A percentile compares a stretch with the other conserved stretches of the same genome.
phyloP scores from a whole-genome alignment of 257 asterid species.

The Plantago major region DNA sequence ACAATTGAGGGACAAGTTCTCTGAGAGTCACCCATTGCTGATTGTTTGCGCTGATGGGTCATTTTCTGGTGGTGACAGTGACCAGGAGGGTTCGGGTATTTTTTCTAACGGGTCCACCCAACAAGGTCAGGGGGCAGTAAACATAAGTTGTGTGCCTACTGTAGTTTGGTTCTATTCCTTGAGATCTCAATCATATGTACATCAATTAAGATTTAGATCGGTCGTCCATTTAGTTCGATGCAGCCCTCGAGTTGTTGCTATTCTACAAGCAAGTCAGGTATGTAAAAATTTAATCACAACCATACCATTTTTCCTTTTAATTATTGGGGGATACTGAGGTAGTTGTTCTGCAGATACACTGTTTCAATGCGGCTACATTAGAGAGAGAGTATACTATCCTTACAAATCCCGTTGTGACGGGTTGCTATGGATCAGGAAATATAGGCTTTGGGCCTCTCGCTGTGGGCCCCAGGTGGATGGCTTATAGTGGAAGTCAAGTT shows the following conservation, averaged over 20 bases:
- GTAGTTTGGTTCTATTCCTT: conserved; percentile 86
- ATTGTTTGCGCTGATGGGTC: conserved; percentile 74
- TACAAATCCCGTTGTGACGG: conserved; percentile 71
- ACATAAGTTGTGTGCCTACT: conserved; percentile 52
- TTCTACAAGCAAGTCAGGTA: conserved; percentile 89
- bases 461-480: conserved; percentile 93
- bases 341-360: conserved; percentile 55
- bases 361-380: conserved; percentile 71
- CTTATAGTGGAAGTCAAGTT: conserved; percentile 87
- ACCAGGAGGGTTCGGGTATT: conserved; percentile 37
- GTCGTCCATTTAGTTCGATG: conserved; percentile 77
- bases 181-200: conserved; percentile 73
- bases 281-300: conserved; percentile 10
- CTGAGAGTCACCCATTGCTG: conserved; percentile 69
- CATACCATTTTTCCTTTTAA: not conserved
- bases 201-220: conserved; percentile 73
- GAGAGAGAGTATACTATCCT: conserved; percentile 70
- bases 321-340: conserved; percentile 6
- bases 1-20: conserved; percentile 50
- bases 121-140: conserved; percentile 35
- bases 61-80: conserved; percentile 53
- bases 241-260: conserved; percentile 75
- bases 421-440: conserved; percentile 44
- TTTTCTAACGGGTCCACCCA: conserved; percentile 45
- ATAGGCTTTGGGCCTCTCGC: conserved; percentile 92